These are phyloP conservation scores for Microthlaspi erraticum DNA, from an alignment of 345 rosid species.

Conservation along the genomic window DNA sequence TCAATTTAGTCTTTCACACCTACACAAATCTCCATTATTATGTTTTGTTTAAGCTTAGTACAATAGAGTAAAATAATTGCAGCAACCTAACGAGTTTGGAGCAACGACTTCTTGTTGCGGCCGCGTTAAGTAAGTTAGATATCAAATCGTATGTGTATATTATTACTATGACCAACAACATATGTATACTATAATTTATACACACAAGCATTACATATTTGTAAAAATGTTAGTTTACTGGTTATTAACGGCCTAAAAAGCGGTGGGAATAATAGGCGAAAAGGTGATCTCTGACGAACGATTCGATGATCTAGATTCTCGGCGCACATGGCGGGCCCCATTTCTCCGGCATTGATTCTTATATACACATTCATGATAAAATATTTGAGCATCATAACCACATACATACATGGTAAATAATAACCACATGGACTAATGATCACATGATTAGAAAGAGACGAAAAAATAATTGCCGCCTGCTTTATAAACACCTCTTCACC, in stretches of 20 bases:
- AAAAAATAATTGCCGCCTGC: slow-evolving; percentile 32
- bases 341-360: neutral
- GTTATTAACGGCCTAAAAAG: slow-evolving; percentile 9
- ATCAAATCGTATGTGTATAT: slow-evolving; percentile 17
- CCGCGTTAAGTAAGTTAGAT: slow-evolving; percentile 29
- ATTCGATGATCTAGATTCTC: slow-evolving; percentile 40
- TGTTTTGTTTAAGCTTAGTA: neutral
- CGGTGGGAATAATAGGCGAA: slow-evolving; percentile 37
- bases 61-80: slow-evolving; percentile 24
- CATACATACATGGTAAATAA: slow-evolving; percentile 16
- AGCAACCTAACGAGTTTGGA: slow-evolving; percentile 45
- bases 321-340: slow-evolving; percentile 43
- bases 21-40: neutral
- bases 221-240: too few species aligned
- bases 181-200: slow-evolving; percentile 10
- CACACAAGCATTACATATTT: slow-evolving; percentile 5
- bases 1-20: slow-evolving; percentile 20
- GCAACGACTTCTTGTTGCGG: slow-evolving; percentile 49
- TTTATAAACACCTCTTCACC: slow-evolving; percentile 43
- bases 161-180: slow-evolving; percentile 6
- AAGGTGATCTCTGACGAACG: slow-evolving; percentile 23
- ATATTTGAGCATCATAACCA: slow-evolving; percentile 7
- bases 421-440: slow-evolving; percentile 17
- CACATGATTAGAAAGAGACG: slow-evolving; percentile 42
- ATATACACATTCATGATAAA: neutral